Base-by-base conservation (phyloP, 306 rosid genomes). In the Rosa chinensis region DNA sequence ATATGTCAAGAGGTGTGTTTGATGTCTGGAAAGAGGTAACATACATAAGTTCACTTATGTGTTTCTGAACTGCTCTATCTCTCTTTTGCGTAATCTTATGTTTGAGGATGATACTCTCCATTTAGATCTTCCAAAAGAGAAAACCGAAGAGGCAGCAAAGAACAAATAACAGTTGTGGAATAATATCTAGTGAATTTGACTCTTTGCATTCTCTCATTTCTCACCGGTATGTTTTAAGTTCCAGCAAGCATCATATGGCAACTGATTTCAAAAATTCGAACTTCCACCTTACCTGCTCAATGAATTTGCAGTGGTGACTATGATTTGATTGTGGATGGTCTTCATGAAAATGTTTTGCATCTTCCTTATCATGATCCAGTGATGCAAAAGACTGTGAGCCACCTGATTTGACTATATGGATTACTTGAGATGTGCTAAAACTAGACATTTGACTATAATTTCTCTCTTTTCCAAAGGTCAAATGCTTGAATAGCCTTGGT, bases 21-120 rank as follows among this genome's bases (percentile, higher is more conserved):
- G 97, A 94, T 83, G 76, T 94, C 75, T 94, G 99, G 99, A 94
- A 94, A 84, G 95, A 88, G 91, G 99, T 92, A 84, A 73, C 45
- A 18, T 62, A 64, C 63, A 70, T 14, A 73, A 67, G 66, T 78
- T 66, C 39, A 72, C 56, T 70, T 62, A 75, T 63, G 48, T 77
- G 74, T 42, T 78, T 82, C 75, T 16, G 63, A 72, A 37, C 52
- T 62, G 49, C 42, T 45, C 58, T 35, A 77, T 47, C 79, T 13
- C 48, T 71, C 72, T 66, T 58, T 21, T 69, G 70, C 62, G 67
- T 81, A 28, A 42, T 47, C 74, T 79, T 80, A 66, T 87, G 62
- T 42, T 70, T 75, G 28, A 52, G 32, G 66, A 59, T 80, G 84
- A 52, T 79, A 28, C 67, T 43, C 74, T 73, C 61, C 76, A 62